These are phyloP conservation scores for Thermochaetoides thermophila DNA, from an alignment of 495 filamentous ascomycete genomes.

Conservation along the genomic window DNA sequence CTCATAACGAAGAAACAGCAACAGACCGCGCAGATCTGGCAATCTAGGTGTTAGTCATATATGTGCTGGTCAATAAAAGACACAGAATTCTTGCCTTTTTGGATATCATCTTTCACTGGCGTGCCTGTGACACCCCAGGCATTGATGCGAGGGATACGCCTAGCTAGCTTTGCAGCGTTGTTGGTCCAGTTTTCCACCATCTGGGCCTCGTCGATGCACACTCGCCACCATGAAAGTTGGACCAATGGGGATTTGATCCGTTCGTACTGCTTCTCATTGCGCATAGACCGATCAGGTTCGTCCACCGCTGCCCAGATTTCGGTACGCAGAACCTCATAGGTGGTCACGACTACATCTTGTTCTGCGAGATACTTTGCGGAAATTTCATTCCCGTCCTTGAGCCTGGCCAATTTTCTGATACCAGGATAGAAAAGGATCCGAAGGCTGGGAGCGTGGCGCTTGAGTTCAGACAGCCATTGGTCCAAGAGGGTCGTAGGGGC, in stretches of 20 bases:
- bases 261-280: conserved; percentile 51
- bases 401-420: conserved; percentile 26
- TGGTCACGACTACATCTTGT: conserved; percentile 78
- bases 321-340: conserved; percentile 59
- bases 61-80: not conserved
- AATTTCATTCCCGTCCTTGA: conserved; percentile 13
- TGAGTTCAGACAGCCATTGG: conserved; percentile 78
- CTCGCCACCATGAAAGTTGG: conserved; percentile 76
- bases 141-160: conserved; percentile 65
- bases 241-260: conserved; percentile 60
- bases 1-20: conserved; percentile 66
- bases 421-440: conserved; percentile 30
- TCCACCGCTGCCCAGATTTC: conserved; percentile 66
- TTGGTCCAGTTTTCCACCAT: conserved; percentile 84
- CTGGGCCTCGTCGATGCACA: conserved; percentile 89
- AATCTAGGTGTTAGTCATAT: conserved; percentile 2
- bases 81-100: conserved; percentile 17
- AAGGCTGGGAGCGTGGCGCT: conserved; percentile 38
- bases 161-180: conserved; percentile 66
- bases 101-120: conserved; percentile 64
- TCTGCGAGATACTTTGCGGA: conserved; percentile 35
- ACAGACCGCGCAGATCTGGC: conserved; percentile 48
- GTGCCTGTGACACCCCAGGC: conserved; percentile 93
- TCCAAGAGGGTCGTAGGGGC: conserved; percentile 65
- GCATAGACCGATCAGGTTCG: conserved; percentile 47